Conservation (phyloP, 306 rosid species). For the Pueraria montana region DNA sequence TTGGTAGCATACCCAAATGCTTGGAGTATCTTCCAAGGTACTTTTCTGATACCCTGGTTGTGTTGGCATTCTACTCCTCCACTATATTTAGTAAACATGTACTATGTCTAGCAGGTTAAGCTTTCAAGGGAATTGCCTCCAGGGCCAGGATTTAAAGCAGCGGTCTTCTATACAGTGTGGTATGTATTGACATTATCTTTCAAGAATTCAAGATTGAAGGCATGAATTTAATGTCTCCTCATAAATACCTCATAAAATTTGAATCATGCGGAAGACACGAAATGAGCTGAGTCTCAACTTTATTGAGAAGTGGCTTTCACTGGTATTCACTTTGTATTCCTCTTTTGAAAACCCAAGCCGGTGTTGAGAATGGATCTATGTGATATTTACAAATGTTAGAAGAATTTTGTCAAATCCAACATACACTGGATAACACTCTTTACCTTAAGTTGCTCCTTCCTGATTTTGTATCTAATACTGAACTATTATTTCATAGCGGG, state of each 20-base stretch:
- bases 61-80: conserved; percentile 38
- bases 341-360: conserved; percentile 23
- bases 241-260: conserved; percentile 22
- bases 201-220: conserved; percentile 32
- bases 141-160: conserved; percentile 67
- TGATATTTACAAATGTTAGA: conserved; percentile 11
- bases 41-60: conserved; percentile 40
- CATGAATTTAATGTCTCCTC: conserved; percentile 30
- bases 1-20: conserved; percentile 89
- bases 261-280: not conserved
- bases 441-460: not conserved
- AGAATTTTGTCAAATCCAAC: not conserved
- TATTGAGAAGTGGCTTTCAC: conserved; percentile 22
- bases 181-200: conserved; percentile 51
- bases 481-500: conserved; percentile 56
- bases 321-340: conserved; percentile 26
- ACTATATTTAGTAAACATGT: conserved; percentile 41
- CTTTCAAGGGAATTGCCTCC: conserved; percentile 96
- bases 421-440: not conserved
- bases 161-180: conserved; percentile 78
- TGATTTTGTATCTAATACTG: conserved; percentile 39
- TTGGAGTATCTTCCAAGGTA: conserved; percentile 90
- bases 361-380: conserved; percentile 39
- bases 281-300: conserved; percentile 32
- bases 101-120: conserved; percentile 64